Evolutionary conservation across 192 early-diverging fungal genomes (phyloP).

Genomic region (Coemansia furcata): DNA sequence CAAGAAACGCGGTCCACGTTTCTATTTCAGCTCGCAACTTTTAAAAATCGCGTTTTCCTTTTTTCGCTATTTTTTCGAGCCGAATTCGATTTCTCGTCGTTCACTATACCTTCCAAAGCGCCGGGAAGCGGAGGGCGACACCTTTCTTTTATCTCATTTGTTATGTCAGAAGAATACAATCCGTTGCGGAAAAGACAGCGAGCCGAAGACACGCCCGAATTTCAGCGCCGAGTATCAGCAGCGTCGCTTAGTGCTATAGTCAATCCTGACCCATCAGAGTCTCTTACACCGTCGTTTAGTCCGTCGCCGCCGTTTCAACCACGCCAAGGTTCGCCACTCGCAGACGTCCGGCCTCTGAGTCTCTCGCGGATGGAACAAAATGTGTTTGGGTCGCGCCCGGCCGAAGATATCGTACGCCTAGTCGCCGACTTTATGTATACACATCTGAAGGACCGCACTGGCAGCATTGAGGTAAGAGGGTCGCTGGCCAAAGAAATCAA

Average conservation of each 20-base stretch:
- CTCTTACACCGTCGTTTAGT: slow-evolving; percentile 3
- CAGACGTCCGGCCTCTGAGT: slow-evolving; percentile 18
- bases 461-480: slow-evolving; percentile 19
- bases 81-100: not conserved
- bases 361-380: slow-evolving; percentile 55
- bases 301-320: slow-evolving; percentile 32
- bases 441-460: slow-evolving; percentile 48
- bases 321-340: not conserved
- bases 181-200: slow-evolving; percentile 42
- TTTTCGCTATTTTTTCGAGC: not conserved
- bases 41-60: not conserved
- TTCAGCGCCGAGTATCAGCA: slow-evolving; percentile 40
- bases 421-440: slow-evolving; percentile 66
- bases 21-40: slow-evolving; percentile 2
- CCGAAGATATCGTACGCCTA: slow-evolving; percentile 61
- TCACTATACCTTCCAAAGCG: not conserved
- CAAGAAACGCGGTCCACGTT: not conserved
- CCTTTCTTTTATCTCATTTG: not conserved
- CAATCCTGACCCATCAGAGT: slow-evolving; percentile 34
- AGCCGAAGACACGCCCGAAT: slow-evolving; percentile 26
- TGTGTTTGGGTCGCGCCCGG: slow-evolving; percentile 61
- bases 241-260: slow-evolving; percentile 46
- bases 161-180: slow-evolving; percentile 1
- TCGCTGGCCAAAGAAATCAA: too few species aligned
- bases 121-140: not conserved